Conservation (phyloP, 148 eudicot genomes). For the Polygonum maritimum region DNA sequence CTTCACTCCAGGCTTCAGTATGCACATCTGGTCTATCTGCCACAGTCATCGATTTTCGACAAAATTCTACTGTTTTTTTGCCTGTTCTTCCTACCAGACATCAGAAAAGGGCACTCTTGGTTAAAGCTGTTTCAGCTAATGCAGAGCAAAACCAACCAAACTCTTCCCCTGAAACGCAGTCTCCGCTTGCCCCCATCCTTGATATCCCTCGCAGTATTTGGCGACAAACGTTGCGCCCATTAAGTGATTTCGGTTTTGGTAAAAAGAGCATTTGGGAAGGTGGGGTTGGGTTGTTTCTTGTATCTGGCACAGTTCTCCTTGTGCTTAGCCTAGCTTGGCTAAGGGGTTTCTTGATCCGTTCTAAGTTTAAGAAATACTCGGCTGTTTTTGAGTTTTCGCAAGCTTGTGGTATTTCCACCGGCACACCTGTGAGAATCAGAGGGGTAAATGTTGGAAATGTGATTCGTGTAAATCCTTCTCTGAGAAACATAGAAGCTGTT, state of each 20-base stretch:
- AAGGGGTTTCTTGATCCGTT: conserved; percentile 71
- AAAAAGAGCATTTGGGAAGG: conserved; percentile 96
- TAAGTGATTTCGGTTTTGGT: conserved; percentile 90
- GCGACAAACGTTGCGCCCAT: conserved; percentile 68
- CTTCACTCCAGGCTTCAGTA: conserved; percentile 5
- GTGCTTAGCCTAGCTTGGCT: conserved; percentile 80
- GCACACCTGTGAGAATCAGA: conserved; percentile 88
- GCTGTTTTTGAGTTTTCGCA: conserved; percentile 80
- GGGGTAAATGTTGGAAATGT: conserved; percentile 93
- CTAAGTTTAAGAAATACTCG: conserved; percentile 61
- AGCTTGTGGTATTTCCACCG: conserved; percentile 79
- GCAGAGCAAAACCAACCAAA: conserved; percentile 31
- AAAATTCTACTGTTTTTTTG: conserved; percentile 13
- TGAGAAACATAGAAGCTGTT: conserved; percentile 70
- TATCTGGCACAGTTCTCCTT: conserved; percentile 67
- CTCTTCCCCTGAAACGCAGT: conserved; percentile 34
- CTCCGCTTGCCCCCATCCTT: conserved; percentile 38
- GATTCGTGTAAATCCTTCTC: conserved; percentile 66
- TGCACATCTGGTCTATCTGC: conserved; percentile 7
- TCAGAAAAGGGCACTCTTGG: conserved; percentile 25
- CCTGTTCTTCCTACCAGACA: conserved; percentile 38
- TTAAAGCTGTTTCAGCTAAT: conserved; percentile 43
- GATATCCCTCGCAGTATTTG: conserved; percentile 63
- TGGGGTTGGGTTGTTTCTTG: conserved; percentile 86
- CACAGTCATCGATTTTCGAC: neutral